Evolutionary conservation across 768 basidiomycete genomes (phyloP).

Genomic region (Termitomyces sp.): DNA sequence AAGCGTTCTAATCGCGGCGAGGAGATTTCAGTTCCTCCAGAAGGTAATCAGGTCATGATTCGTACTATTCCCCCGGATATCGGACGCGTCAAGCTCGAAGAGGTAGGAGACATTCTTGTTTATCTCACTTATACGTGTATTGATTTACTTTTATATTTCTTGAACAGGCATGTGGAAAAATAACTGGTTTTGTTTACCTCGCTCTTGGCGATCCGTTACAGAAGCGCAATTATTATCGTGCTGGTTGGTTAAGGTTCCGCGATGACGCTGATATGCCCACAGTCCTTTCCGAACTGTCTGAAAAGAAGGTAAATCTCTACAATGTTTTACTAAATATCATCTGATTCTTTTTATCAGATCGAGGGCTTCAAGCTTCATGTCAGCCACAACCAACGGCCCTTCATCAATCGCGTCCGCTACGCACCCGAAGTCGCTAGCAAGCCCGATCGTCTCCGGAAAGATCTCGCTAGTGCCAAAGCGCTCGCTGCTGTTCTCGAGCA

Average conservation of each 20-base stretch:
- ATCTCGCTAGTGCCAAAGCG: slow-evolving; percentile 69
- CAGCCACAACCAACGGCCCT: slow-evolving; percentile 74
- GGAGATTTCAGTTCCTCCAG: slow-evolving; percentile 67
- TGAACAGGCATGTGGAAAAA: slow-evolving; percentile 64
- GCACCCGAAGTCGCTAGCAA: slow-evolving; percentile 81
- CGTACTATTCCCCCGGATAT: slow-evolving; percentile 93
- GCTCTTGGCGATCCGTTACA: slow-evolving; percentile 90
- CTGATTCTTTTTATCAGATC: slow-evolving; percentile 50
- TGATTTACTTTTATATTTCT: slow-evolving; percentile 7
- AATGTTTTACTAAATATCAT: neutral
- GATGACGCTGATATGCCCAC: slow-evolving; percentile 80
- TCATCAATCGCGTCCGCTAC: slow-evolving; percentile 68
- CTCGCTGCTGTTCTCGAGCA: slow-evolving; percentile 76
- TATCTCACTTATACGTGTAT: slow-evolving; percentile 1
- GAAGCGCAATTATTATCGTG: slow-evolving; percentile 91
- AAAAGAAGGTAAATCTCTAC: slow-evolving; percentile 66
- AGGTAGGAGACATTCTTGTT: slow-evolving; percentile 49
- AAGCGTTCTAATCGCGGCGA: slow-evolving; percentile 59
- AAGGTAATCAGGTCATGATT: slow-evolving; percentile 92
- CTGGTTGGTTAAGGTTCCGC: slow-evolving; percentile 87
- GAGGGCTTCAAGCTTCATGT: slow-evolving; percentile 94
- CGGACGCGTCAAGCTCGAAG: slow-evolving; percentile 84
- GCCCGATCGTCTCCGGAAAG: slow-evolving; percentile 77
- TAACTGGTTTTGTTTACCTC: slow-evolving; percentile 83
- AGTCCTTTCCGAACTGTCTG: slow-evolving; percentile 71